Evolutionary conservation across 108 stramenopile genomes (phyloP).

Genomic region (Cylindrotheca closterium): DNA sequence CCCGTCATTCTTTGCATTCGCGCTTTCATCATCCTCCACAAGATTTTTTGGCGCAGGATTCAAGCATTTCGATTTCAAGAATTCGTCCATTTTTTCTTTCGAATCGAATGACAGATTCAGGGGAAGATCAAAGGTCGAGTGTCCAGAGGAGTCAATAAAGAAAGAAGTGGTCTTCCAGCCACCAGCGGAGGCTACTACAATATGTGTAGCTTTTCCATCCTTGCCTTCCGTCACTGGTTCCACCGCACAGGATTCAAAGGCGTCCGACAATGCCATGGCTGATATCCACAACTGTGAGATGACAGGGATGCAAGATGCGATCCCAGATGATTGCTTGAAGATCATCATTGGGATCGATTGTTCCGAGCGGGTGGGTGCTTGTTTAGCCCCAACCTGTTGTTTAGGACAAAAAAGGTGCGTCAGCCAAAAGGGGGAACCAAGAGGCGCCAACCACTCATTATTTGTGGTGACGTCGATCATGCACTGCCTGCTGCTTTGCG

Average conservation of each 20-base stretch:
- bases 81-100: slow-evolving; percentile 35
- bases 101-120: slow-evolving; percentile 31
- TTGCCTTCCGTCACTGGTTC: slow-evolving; percentile 5
- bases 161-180: slow-evolving; percentile 32
- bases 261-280: slow-evolving; percentile 9
- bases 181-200: not conserved
- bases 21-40: not conserved
- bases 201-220: slow-evolving; percentile 11
- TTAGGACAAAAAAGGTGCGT: no score
- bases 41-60: slow-evolving; percentile 18
- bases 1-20: not conserved
- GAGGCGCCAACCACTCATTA: no score
- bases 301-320: not conserved
- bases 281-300: not conserved
- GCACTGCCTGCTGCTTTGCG: no score
- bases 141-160: slow-evolving; percentile 51
- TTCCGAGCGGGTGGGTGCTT: no score
- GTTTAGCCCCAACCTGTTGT: no score
- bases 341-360: no score
- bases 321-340: no score
- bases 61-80: slow-evolving; percentile 29
- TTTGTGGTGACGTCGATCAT: no score
- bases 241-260: slow-evolving; percentile 30
- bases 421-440: no score
- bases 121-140: slow-evolving; percentile 38